Evolutionary conservation across 108 stramenopile species (phyloP).

Genomic region (Seminavis robusta): DNA sequence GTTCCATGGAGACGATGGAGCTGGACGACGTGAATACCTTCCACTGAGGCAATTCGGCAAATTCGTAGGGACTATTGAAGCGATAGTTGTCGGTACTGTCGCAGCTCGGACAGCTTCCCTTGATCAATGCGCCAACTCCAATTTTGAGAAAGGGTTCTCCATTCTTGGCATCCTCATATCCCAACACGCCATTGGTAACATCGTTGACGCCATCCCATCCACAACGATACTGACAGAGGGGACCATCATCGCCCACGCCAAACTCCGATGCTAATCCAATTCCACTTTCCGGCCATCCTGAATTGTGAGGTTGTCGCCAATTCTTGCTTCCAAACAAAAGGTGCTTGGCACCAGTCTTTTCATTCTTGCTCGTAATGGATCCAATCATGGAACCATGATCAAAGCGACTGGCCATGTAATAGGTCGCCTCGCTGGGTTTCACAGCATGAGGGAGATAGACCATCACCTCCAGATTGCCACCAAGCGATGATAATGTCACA

Average conservation of each 20-base stretch:
- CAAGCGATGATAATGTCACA: constrained; percentile 40
- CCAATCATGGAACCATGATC: constrained; percentile 82
- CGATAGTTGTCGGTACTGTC: constrained; percentile 62
- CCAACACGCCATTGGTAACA: constrained; percentile 77
- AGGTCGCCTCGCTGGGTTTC: constrained; percentile 26
- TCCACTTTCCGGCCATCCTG: constrained; percentile 76
- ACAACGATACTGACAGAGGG: constrained; percentile 51
- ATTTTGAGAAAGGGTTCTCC: constrained; percentile 72
- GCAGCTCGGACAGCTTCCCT: constrained; percentile 69
- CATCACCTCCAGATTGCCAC: constrained; percentile 35
- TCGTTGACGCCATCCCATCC: constrained; percentile 50
- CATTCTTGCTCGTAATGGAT: constrained; percentile 31
- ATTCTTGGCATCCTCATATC: constrained; percentile 61
- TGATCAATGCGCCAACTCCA: constrained; percentile 58
- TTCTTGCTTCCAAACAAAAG: constrained; percentile 50
- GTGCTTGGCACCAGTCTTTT: constrained; percentile 19
- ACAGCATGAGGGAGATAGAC: constrained; percentile 47
- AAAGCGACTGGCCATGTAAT: constrained; percentile 63
- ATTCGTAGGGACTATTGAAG: constrained; percentile 77
- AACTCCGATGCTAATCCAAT: constrained; percentile 79
- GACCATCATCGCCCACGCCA: constrained; percentile 79
- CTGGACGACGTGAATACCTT: constrained; percentile 15
- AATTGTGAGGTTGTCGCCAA: constrained; percentile 73
- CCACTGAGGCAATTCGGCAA: constrained; percentile 57
- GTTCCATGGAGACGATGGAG: constrained; percentile 36